phyloP scores from a whole-genome alignment of 306 rosid species.

The Quercus bicolor region DNA sequence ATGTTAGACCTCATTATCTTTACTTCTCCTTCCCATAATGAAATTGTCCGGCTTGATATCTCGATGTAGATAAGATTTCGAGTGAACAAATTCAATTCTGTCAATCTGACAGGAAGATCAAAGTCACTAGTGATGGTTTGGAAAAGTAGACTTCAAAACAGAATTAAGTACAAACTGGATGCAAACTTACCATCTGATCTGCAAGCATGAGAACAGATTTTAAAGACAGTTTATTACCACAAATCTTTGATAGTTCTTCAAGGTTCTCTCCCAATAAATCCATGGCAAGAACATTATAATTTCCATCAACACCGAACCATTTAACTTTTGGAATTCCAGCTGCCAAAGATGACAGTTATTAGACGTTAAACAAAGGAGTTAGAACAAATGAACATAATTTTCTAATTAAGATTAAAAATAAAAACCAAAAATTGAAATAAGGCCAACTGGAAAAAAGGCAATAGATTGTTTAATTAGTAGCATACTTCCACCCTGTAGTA shows the following conservation, averaged over 20 bases:
- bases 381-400: not conserved
- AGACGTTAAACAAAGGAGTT: not conserved
- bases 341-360: not conserved
- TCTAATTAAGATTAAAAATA: not conserved
- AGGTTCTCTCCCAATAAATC: not conserved
- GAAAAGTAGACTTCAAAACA: not conserved
- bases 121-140: not conserved
- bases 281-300: not conserved
- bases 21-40: not conserved
- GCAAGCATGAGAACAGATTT: not conserved
- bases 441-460: not conserved
- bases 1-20: not conserved
- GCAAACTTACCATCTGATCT: not conserved
- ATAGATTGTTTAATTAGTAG: not conserved
- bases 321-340: not conserved
- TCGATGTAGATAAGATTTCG: not conserved
- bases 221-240: not conserved
- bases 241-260: not conserved
- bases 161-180: not conserved
- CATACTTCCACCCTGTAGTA: not conserved
- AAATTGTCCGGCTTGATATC: not conserved
- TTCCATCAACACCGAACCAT: not conserved
- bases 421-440: not conserved
- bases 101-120: not conserved
- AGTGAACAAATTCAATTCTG: not conserved